Evolutionary conservation across 257 asterid genomes (phyloP), one percentile per base, ranked within the genome.

Genomic region (Lavandula angustifolia): DNA sequence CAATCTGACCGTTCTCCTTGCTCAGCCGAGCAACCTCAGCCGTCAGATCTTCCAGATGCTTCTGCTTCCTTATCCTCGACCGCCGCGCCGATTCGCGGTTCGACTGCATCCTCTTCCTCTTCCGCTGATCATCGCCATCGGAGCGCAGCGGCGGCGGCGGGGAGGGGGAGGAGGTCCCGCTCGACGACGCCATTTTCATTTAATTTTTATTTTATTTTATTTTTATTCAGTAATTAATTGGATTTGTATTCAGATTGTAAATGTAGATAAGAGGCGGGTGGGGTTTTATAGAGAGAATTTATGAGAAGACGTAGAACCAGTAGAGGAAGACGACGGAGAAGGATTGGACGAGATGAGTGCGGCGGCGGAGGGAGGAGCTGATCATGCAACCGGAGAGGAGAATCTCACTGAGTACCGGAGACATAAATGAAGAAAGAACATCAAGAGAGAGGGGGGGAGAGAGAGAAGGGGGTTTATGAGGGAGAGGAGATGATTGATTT

Each of bases 51-150:
- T 90, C 99, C 51, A 92, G 7, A 72, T 84, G 95, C 76, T 81
- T 80, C 86, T 84, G 97, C 70, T 92, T 92, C 35, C 95, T 78
- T 94, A 82, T 67, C 79, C 97, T 78, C 54, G 97, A 92, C 67
- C 97, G 76, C 68, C 95, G 70, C 18, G 99, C 96, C 5, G 99
- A 92, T 43, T 92, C 99, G 0, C 99, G 79, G 74, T 89, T 89
- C 12, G 99, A 92, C 18, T 69, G 81, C 96, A 87, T 92, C 58
- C 99, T 62, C 79, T 87, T 89, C 47, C 92, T 60, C 73, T 86
- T 87, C 75, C 87, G 76, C 75, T 81, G 87, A 13, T 85, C 86
- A 2, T 22, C 27, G 2, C 27, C 27, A 2, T 22, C 27, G 27
- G 27, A 22, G 27, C 27, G 27, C 87, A 82, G 71, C 67, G 63